phyloP scores from a whole-genome alignment of 2,329 filamentous ascomycete genomes.

The Nemania bipapillata region DNA sequence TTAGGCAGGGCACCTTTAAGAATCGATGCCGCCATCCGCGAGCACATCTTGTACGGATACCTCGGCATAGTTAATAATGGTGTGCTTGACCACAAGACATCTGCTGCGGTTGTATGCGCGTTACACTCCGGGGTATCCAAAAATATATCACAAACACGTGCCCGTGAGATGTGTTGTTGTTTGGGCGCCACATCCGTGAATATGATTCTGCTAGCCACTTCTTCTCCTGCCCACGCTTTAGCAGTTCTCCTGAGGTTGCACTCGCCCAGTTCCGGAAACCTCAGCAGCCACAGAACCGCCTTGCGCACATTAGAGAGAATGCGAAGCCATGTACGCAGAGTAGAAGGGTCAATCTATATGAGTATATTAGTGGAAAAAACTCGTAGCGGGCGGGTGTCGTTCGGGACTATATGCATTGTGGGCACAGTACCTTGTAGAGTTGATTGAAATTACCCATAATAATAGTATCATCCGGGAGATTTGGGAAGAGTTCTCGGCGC shows the following conservation, averaged over 20 bases:
- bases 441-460: slow-evolving; percentile 99
- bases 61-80: slow-evolving; percentile 89
- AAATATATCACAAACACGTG: slow-evolving; percentile 91
- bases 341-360: slow-evolving; percentile 89
- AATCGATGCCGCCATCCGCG: slow-evolving; percentile 95
- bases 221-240: slow-evolving; percentile 80
- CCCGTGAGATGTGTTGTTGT: slow-evolving; percentile 89
- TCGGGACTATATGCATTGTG: background rate
- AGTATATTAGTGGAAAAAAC: slow-evolving; percentile 34
- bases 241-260: slow-evolving; percentile 84
- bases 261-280: slow-evolving; percentile 94
- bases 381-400: background rate
- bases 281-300: slow-evolving; percentile 92
- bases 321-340: slow-evolving; percentile 93
- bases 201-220: slow-evolving; percentile 85
- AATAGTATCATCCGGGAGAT: slow-evolving; percentile 81
- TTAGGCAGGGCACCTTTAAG: slow-evolving; percentile 87
- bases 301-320: slow-evolving; percentile 88
- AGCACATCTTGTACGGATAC: slow-evolving; percentile 99
- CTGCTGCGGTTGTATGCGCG: slow-evolving; percentile 95
- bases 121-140: slow-evolving; percentile 98
- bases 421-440: slow-evolving; percentile 82
- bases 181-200: slow-evolving; percentile 98
- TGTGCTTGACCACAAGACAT: slow-evolving; percentile 95
- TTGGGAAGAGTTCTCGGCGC: slow-evolving; percentile 91